Conservation (phyloP, 768 basidiomycete genomes). For the Suillus discolor region DNA sequence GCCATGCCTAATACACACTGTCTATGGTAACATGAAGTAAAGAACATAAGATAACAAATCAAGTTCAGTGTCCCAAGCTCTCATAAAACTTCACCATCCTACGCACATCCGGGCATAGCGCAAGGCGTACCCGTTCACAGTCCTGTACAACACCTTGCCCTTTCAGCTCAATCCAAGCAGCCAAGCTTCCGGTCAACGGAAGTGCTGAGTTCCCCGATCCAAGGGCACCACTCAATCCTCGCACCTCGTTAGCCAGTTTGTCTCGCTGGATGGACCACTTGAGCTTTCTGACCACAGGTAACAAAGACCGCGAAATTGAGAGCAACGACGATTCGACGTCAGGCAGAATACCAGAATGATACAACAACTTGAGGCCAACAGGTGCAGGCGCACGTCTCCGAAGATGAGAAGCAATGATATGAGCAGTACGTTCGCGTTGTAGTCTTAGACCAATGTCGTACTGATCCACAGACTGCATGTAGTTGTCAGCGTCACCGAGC, state of each 20-base stretch:
- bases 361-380: conserved; percentile 45
- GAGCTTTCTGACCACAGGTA: conserved; percentile 65
- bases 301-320: conserved; percentile 57
- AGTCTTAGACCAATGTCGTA: conserved; percentile 62
- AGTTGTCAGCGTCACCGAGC: conserved; percentile 2
- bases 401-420: conserved; percentile 56
- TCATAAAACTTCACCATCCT: conserved; percentile 66
- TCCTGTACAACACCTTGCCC: conserved; percentile 56
- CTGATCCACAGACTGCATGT: conserved; percentile 60
- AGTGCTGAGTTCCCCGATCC: conserved; percentile 17
- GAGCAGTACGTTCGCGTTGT: conserved; percentile 53
- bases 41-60: background rate
- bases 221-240: conserved; percentile 40
- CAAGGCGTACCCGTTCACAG: conserved; percentile 65
- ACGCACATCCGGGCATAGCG: conserved; percentile 65
- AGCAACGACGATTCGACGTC: conserved; percentile 63
- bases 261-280: conserved; percentile 75
- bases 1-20: background rate
- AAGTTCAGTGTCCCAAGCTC: conserved; percentile 25
- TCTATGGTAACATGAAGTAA: background rate
- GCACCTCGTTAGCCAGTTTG: conserved; percentile 57
- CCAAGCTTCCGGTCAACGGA: conserved; percentile 40
- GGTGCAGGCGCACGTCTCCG: conserved; percentile 45
- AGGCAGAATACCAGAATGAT: conserved; percentile 57
- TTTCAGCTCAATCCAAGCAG: conserved; percentile 58